Percentiles rank a stretch among this genome's conserved stretches.
Evolutionary conservation across 495 filamentous ascomycete genomes (phyloP).

Genomic region (Polyplosphaeria fusca): DNA sequence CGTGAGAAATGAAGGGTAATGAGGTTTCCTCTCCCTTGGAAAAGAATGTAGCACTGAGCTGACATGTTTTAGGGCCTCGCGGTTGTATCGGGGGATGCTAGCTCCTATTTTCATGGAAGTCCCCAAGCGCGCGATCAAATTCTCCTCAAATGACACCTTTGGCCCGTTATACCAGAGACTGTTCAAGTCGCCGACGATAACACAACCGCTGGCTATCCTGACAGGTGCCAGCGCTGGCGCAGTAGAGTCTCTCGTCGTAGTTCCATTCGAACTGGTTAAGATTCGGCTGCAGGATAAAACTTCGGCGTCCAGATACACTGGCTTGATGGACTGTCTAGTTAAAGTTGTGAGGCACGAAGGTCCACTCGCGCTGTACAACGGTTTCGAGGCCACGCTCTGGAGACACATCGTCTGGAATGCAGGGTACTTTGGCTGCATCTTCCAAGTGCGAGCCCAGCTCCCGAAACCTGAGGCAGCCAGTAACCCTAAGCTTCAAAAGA

Average conservation of each 20-base stretch:
- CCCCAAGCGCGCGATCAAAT: conserved; percentile 27
- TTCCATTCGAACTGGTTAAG: conserved; percentile 29
- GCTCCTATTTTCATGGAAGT: conserved; percentile 30
- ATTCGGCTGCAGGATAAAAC: conserved; percentile 26
- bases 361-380: conserved; percentile 22
- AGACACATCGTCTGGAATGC: conserved; percentile 30
- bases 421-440: conserved; percentile 28
- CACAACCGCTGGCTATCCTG: conserved; percentile 20
- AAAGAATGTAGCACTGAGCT: too few species aligned
- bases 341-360: conserved; percentile 24
- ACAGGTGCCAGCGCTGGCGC: conserved; percentile 29
- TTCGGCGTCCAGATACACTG: conserved; percentile 17
- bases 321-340: conserved; percentile 20
- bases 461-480: not conserved
- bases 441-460: conserved; percentile 20
- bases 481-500: conserved; percentile 24
- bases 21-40: too few species aligned
- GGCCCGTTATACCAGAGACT: conserved; percentile 15
- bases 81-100: conserved; percentile 25
- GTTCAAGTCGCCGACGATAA: conserved; percentile 15
- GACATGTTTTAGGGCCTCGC: conserved; percentile 7
- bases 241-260: conserved; percentile 23
- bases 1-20: conserved; percentile 22
- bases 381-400: conserved; percentile 29
- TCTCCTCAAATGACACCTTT: conserved; percentile 29